Base-by-base conservation (phyloP, 179 eudicot species). In the Pouteria campechiana region DNA sequence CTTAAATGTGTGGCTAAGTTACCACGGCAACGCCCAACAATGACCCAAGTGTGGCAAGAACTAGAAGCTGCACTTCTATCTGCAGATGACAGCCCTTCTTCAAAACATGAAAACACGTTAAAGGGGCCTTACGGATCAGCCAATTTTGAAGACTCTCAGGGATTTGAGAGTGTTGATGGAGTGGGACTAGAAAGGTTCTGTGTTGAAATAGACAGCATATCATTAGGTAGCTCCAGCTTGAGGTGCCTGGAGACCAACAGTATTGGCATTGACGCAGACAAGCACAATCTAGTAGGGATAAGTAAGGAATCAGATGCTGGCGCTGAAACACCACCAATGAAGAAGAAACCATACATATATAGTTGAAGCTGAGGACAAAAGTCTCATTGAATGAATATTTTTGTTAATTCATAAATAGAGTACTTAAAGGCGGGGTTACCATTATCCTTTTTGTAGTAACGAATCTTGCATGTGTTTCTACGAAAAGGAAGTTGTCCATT, bases 31-130 rank as follows among this genome's bases (percentile, higher is more conserved):
- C 35, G 76, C 45, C 76, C 76, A 30, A 70, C 68, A 19, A 70
- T 70, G 76, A 56, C 68, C 32, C 61, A 53, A 54, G 66, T 71
- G 2, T 66, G 63, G 56, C 62, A 71, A 62, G 66, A 64, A 29
- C 52, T 67, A 1, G 67, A 67, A 33, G 37, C 67, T 22, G 42
- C 58, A 20, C 64, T 63, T 8, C 7, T 41, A 24, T 19, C 42
- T 8, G 57, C 46, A 21, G 61, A 64, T 2, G 34, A 12, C 34
- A n/a, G n/a, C n/a, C n/a, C n/a, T n/a, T n/a, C n/a, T n/a, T n/a
- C 23, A 18, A 27, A 46, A 12, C 38, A 30, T n/a, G 46, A 10
- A 23, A 44, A 52, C 7, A 37, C 44, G 10, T 2, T 25, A 4
- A 41, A 40, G 24, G 42, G n/a, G n/a, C n/a, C n/a, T n/a, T n/a